Base-by-base conservation (phyloP, 345 rosid genomes). In the Bruguiera gymnorhiza region DNA sequence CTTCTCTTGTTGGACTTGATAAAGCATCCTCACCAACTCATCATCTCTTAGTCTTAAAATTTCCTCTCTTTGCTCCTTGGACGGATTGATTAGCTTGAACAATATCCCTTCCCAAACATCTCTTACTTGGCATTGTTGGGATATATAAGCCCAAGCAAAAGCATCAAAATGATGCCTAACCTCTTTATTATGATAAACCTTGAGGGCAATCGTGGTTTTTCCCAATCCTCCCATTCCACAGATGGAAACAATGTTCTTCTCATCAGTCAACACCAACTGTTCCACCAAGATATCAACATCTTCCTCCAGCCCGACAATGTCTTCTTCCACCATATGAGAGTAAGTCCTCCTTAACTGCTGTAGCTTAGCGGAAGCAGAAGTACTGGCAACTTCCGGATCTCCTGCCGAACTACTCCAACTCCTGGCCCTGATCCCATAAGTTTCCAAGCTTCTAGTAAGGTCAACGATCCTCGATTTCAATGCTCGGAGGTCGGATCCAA, bases 171-270 rank as follows among this genome's bases (percentile, higher is more conserved):
- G 66, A 65, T 68, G 63, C 69, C 69, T 65, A 20, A 82, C 70
- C 11, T 39, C 27, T 8, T 16, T 19, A 51, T 71, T 77, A 36
- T 74, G 60, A 30, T 78, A 57, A 0, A 86, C 37, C 39, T 76
- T 71, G 59, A 46, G 82, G 3, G 88, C 88, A 1, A 86, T 74
- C 31, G 88, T 43, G 3, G 88, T 86, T 65, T 83, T 86, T 3
- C 88, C 85, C 10, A 81, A 65, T 21, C 88, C 90, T 0, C 85
- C 86, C 91, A 84, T 86, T 15, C 87, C 88, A 24, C 74, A 79
- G 2, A 86, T 66, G 1, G 74, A 70, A 29, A 72, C 77, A 57
- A 77, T 72, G 19, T 65, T 66, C 71, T 16, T 60, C 63, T 62
- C 34, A 51, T 66, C 52, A 1, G 16, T 13, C 19, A 3, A 39